Conservation (phyloP, 2,329 filamentous ascomycete genomes). For the Byssoonygena ceratinophila region DNA sequence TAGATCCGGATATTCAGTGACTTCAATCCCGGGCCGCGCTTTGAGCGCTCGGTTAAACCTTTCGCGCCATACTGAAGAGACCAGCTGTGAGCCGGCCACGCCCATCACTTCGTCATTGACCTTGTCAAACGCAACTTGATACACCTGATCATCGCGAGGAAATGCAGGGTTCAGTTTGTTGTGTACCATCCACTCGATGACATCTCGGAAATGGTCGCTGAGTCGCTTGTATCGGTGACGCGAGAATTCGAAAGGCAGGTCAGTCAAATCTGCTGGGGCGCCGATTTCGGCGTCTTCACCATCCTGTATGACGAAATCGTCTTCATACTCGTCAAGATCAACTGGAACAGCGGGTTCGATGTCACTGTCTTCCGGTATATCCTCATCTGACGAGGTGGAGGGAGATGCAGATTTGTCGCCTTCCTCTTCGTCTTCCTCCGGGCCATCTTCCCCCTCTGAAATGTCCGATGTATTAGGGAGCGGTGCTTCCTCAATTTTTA, state of each 20-base stretch:
- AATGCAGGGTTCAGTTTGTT: conserved; percentile 66
- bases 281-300: conserved; percentile 47
- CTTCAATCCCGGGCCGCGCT: conserved; percentile 53
- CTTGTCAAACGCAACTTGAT: conserved; percentile 58
- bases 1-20: conserved; percentile 34
- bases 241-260: conserved; percentile 60
- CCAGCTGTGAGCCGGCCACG: conserved; percentile 59
- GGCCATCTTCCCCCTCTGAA: conserved; percentile 9
- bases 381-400: conserved; percentile 9
- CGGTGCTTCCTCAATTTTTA: conserved; percentile 19
- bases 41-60: conserved; percentile 57
- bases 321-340: conserved; percentile 47
- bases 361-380: conserved; percentile 24
- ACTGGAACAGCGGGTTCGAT: conserved; percentile 27
- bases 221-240: conserved; percentile 55
- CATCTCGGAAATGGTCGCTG: conserved; percentile 62
- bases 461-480: conserved; percentile 20
- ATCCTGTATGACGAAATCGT: conserved; percentile 55
- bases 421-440: conserved; percentile 6
- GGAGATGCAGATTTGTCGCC: neutral
- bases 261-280: conserved; percentile 41
- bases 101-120: conserved; percentile 60
- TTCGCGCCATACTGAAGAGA: conserved; percentile 58
- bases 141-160: conserved; percentile 51
- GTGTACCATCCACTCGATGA: conserved; percentile 71